Evolutionary conservation across 306 rosid genomes (phyloP), one percentile per base, ranked within the genome.

Genomic region (Oemleria cerasiformis): DNA sequence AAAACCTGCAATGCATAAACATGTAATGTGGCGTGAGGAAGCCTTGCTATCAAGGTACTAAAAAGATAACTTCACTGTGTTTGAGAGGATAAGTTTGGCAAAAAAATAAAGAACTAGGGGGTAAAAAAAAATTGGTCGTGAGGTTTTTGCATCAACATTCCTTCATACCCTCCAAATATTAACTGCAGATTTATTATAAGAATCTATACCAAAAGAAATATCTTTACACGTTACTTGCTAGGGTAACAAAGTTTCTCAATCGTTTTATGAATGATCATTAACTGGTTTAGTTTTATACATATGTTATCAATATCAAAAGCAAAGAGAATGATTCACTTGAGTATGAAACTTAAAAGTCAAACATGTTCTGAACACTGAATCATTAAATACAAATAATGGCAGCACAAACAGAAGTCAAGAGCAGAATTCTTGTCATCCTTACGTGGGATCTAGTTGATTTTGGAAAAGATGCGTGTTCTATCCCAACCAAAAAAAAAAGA

Each of bases 1-100:
- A 47, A 30, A 55, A 65, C 63, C 81, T 71, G 68, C 62, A 38
- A 72, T 6, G 43, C 21, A 65, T 10, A 7, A 39, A 57, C n/a
- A 21, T 5, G 34, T 17, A 60, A 2, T 67, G 47, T 49, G 44
- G 11, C 44, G 5, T 13, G 25, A 30, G 10, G 19, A 48, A 34
- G 45, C 34, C 16, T 25, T 30, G 58, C 47, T 5, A 15, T 25
- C 19, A 63, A 38, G 57, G 3, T 51, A 7, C 20, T 49, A 6
- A 49, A 49, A 13, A 51, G 25, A 51, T 16, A n/a, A n/a, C 56
- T 51, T 17, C 5, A 0, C 57, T 3, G 0, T n/a, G 57, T 51
- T n/a, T 49, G 54, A 49, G 54, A 49, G 17, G 54, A 49, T n/a
- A 16, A 49, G 8, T 49, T 15, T 49, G 19, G 54, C 15, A 49